Percentiles rank a stretch among this genome's conserved stretches.
Conservation (phyloP, 2,329 filamentous ascomycete species). For the Septoria petroselini region DNA sequence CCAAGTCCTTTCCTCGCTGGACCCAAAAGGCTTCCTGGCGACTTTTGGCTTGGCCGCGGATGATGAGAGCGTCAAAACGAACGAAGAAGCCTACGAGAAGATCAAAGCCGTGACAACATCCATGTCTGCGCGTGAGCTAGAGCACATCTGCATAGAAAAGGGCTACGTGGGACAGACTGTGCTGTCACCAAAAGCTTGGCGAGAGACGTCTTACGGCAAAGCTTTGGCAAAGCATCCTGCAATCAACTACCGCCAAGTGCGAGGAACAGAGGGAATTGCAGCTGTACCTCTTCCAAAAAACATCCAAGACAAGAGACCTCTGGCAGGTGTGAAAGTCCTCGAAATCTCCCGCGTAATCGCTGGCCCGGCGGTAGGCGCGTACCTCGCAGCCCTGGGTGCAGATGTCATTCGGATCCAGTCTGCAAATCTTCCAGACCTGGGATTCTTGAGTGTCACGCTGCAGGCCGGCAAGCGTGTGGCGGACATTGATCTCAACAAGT, state of each 20-base stretch:
- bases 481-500: constrained; percentile 44
- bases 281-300: constrained; percentile 16
- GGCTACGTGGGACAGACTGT: constrained; percentile 28
- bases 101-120: constrained; percentile 36
- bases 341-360: constrained; percentile 34
- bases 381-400: constrained; percentile 33
- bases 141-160: constrained; percentile 43
- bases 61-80: constrained; percentile 28
- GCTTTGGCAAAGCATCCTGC: constrained; percentile 43
- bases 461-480: constrained; percentile 52
- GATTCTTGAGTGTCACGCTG: constrained; percentile 42
- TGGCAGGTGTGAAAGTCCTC: constrained; percentile 41
- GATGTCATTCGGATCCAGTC: constrained; percentile 34
- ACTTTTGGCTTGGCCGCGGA: constrained; percentile 48
- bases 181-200: constrained; percentile 44
- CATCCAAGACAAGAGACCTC: constrained; percentile 26
- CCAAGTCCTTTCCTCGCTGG: constrained; percentile 51
- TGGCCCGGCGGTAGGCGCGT: constrained; percentile 31
- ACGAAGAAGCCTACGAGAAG: constrained; percentile 36
- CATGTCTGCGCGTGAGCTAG: constrained; percentile 44
- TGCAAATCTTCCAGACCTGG: constrained; percentile 30
- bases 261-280: constrained; percentile 12
- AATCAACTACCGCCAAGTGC: constrained; percentile 32
- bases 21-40: constrained; percentile 44
- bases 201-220: constrained; percentile 46